Evolutionary conservation across 768 basidiomycete species (phyloP), one percentile per base, ranked within the genome.

Genomic region (Xerocomellus intermedius): DNA sequence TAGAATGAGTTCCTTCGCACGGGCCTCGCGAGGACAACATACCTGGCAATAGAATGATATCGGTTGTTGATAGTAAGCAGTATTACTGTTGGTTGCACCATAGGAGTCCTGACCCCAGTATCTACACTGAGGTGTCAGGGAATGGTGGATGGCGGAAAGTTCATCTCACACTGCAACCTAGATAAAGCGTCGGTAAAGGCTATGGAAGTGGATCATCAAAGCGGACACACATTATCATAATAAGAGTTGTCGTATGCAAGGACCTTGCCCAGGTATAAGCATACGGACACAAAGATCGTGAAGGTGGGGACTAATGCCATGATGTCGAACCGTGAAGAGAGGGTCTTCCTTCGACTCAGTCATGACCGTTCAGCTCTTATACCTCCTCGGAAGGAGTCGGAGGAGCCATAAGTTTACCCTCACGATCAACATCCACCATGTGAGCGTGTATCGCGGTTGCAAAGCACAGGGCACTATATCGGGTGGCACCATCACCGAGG

Each of bases 91-190:
- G 6, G 71, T 74, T 10, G 85, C 86, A 38, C 87, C 86, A 55
- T 86, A 86, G 2, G 87, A 87, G 60, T 88, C 84, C 68, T 89
- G 86, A 54, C 87, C 88, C 84, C 84, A 88, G 65, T 87, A 87
- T 32, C 85, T 86, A 64, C 17, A 45, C 32, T 21, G 35, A 38
- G 26, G 19, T 39, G 42, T 54, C 28, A 50, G 44, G n/a, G 39
- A 38, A 19, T 26, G 48, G 8, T 38, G 2, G 9, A 47, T 48
- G 41, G 19, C 4, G 12, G 9, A 32, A 59, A 50, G 48, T 21
- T 1, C 39, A 54, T 42, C 78, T 58, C 71, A 85, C 82, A 85
- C 79, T 35, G 75, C 84, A 39, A 83, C 77, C 84, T 85, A 57
- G 13, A 54, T 50, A 48, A 19, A 44, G 26, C 36, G 43, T 64